Evolutionary conservation across 352 stramenopile genomes (phyloP), one percentile per base, ranked within the genome.

Genomic region (Globisporangium lucens): DNA sequence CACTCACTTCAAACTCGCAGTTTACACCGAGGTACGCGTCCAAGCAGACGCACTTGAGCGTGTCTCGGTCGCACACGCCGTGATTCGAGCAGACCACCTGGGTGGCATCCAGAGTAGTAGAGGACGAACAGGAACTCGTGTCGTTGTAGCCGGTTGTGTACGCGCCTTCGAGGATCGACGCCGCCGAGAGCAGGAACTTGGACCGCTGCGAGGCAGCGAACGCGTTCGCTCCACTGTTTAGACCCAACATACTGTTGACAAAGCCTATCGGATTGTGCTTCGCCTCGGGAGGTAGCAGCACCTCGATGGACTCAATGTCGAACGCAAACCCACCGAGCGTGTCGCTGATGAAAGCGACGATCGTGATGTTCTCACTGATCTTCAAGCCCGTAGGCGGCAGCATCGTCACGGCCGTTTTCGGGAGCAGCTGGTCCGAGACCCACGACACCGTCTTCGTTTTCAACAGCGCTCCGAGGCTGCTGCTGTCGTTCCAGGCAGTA

Each of bases 311-410:
- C 2, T 79, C 71, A 30, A 74, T 76, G 3, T 75, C 76, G 12
- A 89, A 61, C 8, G 78, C 65, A 12, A 76, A 56, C 0, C 75
- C 69, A 1, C 82, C 83, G 49, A 90, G 56, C 0, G 51, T 57
- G 30, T 91, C 83, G 0, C 63, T 80, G 22, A 89, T 83, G 47
- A 91, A 85, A 5, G 83, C 81, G 15, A 91, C 57, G 13, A 90
- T 56, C 0, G 79, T 89, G 41, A 89, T 64, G 27, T 71, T 73
- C 33, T 78, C 72, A 5, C 65, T 82, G 27, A 74, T 72, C 0
- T 60, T 46, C 30, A 74, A 36, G 0, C 60, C 66, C 8, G 68
- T 33, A 1, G 83, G 74, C 2, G 81, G 81, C 5, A 91, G 63
- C 76, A 91, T 83, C 13, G 64, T 81, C 22, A 70, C 73, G 0